These are phyloP conservation scores for Ailanthus altissimus DNA, from an alignment of 345 rosid genomes.

Conservation along the genomic window DNA sequence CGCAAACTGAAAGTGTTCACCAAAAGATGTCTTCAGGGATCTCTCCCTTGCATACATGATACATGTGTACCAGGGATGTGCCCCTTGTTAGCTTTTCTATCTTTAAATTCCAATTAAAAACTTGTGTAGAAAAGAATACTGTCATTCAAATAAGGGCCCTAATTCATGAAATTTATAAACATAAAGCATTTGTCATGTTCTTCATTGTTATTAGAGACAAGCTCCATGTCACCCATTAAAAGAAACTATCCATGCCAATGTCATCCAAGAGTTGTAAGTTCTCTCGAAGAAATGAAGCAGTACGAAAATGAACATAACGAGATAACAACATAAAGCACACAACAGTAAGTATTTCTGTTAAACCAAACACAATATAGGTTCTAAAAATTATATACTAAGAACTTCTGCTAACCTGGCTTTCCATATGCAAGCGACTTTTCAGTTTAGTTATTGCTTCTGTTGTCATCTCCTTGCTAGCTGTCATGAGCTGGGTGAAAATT, in stretches of 20 bases:
- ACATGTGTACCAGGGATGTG: neutral
- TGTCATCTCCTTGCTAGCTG: constrained; percentile 68
- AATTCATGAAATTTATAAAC: neutral
- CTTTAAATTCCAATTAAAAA: neutral
- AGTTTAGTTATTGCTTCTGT: constrained; percentile 54
- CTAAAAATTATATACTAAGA: neutral
- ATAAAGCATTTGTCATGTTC: neutral
- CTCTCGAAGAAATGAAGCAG: neutral
- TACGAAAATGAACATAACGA: neutral
- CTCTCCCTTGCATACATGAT: neutral
- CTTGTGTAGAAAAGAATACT: neutral
- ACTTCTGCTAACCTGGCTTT: constrained; percentile 59
- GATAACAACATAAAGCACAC: neutral
- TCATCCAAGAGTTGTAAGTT: neutral
- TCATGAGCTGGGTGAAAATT: constrained; percentile 82
- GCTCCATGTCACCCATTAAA: neutral
- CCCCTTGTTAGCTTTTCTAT: too few relatives aligned
- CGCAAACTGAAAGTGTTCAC: too few relatives aligned
- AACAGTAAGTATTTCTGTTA: neutral
- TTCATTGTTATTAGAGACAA: neutral
- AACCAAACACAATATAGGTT: neutral
- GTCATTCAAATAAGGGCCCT: neutral
- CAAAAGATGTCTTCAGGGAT: neutral
- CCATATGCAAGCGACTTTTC: constrained; percentile 60
- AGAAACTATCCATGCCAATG: neutral